Evolutionary conservation across 2,329 filamentous ascomycete species (phyloP), one percentile per base, ranked within the genome.

Genomic region (Scedosporium aurantiacum): DNA sequence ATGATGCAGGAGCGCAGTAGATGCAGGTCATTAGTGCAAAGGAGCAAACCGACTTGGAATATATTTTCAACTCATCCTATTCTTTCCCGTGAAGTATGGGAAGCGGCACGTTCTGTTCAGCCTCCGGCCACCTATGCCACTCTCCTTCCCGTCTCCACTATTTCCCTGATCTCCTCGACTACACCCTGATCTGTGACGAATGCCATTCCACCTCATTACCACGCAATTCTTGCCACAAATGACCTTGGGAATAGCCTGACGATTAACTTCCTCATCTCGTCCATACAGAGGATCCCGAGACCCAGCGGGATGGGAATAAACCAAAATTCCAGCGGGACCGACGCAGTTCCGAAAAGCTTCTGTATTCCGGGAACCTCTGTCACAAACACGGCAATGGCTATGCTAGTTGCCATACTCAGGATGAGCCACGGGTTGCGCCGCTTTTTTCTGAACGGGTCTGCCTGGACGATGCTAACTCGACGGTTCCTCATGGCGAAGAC

Each of bases 301-400:
- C 76, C 79, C 12, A 82, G 68, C 5, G 78, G 77, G 25, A 82
- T 66, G 1, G 80, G 80, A 61, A 82, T 75, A 1, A 81, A 65
- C 79, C 79, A 82, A 60, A 76, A 80, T 70, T 81, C 74, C 40
- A 81, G 73, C 0, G 79, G 80, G 1, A 81, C 78, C 1, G 73
- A 72, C 0, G 76, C 76, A 0, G 80, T 82, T 2, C 71, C 71
- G 59, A 82, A 82, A 5, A 82, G 66, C 0, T 27, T 68, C 65
- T 82, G 78, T 2, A 82, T 71, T 0, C 78, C 78, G 0, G 78
- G 79, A 0, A 77, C 77, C 62, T 82, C 77, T 0, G 79, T 81
- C 7, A 82, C 79, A 50, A 82, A 82, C 7, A 82, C 70, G 5
- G 80, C 79, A 63, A 82, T 82, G 2, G 70, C 71, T 0, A 82